Conservation (phyloP, 257 asterid species). For the Plectranthus barbatus region DNA sequence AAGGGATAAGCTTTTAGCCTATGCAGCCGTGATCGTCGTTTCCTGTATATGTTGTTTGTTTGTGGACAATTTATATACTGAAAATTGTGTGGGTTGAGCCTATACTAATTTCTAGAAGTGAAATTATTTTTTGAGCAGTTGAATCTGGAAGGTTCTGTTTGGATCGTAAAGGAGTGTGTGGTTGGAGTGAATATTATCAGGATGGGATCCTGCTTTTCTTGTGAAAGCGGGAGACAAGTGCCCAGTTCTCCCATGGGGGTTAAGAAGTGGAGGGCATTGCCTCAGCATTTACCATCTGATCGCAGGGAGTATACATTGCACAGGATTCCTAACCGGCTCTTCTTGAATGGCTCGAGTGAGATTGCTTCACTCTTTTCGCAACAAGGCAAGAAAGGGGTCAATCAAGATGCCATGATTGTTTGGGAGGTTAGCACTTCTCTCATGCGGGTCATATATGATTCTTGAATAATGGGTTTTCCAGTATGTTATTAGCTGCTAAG, state of each 20-base stretch:
- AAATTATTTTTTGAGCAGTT: constrained; percentile 3
- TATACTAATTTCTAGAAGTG: too few species aligned
- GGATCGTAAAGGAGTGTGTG: constrained; percentile 59
- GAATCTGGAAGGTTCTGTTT: neutral
- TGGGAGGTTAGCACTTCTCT: constrained; percentile 66
- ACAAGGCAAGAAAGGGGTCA: constrained; percentile 81
- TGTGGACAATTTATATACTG: neutral
- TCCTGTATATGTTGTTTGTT: neutral
- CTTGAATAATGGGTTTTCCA: neutral
- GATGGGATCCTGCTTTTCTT: constrained; percentile 92
- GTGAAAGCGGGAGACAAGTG: constrained; percentile 68
- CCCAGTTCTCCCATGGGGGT: constrained; percentile 41
- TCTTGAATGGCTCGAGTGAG: constrained; percentile 73
- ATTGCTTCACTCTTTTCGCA: constrained; percentile 65
- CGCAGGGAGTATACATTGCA: constrained; percentile 60
- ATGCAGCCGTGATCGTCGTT: too few species aligned
- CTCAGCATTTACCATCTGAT: constrained; percentile 48
- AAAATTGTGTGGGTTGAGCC: neutral
- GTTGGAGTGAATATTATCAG: constrained; percentile 58
- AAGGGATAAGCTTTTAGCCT: neutral
- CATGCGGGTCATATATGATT: neutral
- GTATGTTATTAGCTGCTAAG: neutral
- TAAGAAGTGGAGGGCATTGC: constrained; percentile 32
- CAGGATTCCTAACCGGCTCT: constrained; percentile 55
- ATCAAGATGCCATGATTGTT: constrained; percentile 93